Base-by-base conservation (phyloP, 768 basidiomycete genomes). In the Boletus rubropictus region DNA sequence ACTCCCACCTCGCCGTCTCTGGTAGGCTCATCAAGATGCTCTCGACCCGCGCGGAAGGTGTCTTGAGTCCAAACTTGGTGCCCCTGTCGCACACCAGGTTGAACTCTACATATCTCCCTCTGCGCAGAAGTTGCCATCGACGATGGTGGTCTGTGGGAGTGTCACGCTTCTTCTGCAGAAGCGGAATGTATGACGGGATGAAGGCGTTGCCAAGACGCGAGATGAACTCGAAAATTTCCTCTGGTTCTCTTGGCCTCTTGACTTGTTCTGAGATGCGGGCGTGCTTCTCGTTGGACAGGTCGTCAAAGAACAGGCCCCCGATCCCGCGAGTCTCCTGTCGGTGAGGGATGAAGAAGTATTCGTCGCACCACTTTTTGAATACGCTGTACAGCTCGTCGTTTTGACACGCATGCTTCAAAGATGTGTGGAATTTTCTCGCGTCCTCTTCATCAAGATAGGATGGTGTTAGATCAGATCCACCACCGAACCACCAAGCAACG, bases 401-500 rank as follows among this genome's bases (percentile, higher is more conserved):
- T 55, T 87, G 85, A 65, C 90, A 94, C 1, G 86, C 88, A 7
- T 61, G 63, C 62, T 89, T 85, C 54, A 94, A 66, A 2, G 83
- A 84, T 15, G 60, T 52, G 71, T 99, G 96, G 71, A 98, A 99
- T 63, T 93, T 90, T 18, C 65, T 60, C 10, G 81, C 90, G 63
- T 98, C 96, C 47, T 87, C 86, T 47, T 83, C 81, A 69, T 83
- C 90, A 15, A 98, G 79, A 66, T 97, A 97, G 4, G 86, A 84
- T 1, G 95, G 95, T 0, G 96, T 99, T 27, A 98, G 77, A 64
- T 99, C 95, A 7, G 82, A 84, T 7, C 95, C 95, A 28, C 96
- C 96, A 17, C 96, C 95, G 61, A 98, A 99, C 96, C 95, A 99
- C 93, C 94, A 97, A 22, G 92, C 84, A 34, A 93, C 69, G 17